Evolutionary conservation across 2,329 filamentous ascomycete genomes (phyloP).

Genomic region (Phialophora macrospora): DNA sequence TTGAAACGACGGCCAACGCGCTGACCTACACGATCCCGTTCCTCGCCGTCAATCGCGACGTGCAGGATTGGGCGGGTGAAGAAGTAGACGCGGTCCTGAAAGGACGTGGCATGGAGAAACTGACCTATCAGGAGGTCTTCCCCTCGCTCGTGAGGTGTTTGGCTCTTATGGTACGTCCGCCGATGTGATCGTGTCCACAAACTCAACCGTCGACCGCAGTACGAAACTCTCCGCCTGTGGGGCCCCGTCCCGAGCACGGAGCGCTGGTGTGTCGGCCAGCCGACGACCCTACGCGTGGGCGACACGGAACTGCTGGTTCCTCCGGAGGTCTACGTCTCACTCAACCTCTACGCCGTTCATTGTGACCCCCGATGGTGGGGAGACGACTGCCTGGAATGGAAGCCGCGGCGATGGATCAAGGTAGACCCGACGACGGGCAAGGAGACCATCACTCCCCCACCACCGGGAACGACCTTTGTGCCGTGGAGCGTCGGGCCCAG

Average conservation of each 20-base stretch:
- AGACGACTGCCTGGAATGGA: slow-evolving; percentile 39
- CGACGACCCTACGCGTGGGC: slow-evolving; percentile 29
- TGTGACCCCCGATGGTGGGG: slow-evolving; percentile 42
- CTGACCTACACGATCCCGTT: slow-evolving; percentile 52
- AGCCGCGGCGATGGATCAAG: slow-evolving; percentile 45
- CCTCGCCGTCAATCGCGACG: slow-evolving; percentile 51
- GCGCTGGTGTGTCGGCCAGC: slow-evolving; percentile 26
- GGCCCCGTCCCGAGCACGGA: slow-evolving; percentile 35
- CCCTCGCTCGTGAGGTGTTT: slow-evolving; percentile 26
- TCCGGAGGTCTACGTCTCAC: slow-evolving; percentile 30
- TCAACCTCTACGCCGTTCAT: slow-evolving; percentile 41
- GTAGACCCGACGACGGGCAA: slow-evolving; percentile 20
- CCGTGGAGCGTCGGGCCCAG: slow-evolving; percentile 44
- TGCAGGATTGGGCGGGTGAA: slow-evolving; percentile 54
- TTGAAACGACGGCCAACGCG: slow-evolving; percentile 57
- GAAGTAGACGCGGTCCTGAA: slow-evolving; percentile 44
- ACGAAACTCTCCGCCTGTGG: slow-evolving; percentile 41
- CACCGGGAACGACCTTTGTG: slow-evolving; percentile 35
- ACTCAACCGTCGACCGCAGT: slow-evolving; percentile 25
- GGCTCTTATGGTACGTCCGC: slow-evolving; percentile 33
- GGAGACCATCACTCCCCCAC: slow-evolving; percentile 23
- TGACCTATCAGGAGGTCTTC: slow-evolving; percentile 28
- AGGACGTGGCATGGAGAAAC: not conserved
- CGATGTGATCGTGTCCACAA: not conserved
- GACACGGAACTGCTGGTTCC: slow-evolving; percentile 33